Conservation (phyloP, 2,329 filamentous ascomycete genomes). For the Rutstroemia sp. region DNA sequence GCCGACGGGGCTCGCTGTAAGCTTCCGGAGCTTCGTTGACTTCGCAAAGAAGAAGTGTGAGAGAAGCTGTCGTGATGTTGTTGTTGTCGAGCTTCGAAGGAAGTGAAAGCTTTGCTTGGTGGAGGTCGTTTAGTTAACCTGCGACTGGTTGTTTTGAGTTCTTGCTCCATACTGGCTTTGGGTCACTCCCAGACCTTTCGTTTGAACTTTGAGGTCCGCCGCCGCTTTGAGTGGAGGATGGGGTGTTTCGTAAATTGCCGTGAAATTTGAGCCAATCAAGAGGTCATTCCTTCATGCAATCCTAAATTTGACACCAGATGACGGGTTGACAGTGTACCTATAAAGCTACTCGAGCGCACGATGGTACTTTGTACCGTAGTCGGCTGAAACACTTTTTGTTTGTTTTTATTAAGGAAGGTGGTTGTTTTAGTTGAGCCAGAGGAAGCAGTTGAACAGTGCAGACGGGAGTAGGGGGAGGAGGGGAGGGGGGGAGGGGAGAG, state of each 20-base stretch:
- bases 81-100: conserved; percentile 40
- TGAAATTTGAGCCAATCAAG: conserved; percentile 7
- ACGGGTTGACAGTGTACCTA: neutral
- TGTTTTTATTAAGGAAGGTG: neutral
- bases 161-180: conserved; percentile 22
- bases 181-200: conserved; percentile 10
- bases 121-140: conserved; percentile 52
- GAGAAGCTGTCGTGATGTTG: conserved; percentile 39
- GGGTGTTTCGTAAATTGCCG: conserved; percentile 11
- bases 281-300: conserved; percentile 5
- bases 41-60: conserved; percentile 40
- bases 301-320: conserved; percentile 4
- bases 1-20: conserved; percentile 54
- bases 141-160: conserved; percentile 35
- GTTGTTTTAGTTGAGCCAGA: neutral
- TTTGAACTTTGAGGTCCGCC: conserved; percentile 9
- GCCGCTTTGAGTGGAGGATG: conserved; percentile 9
- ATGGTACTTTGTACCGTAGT: no score
- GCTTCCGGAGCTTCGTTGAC: conserved; percentile 57
- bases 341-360: neutral
- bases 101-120: conserved; percentile 28
- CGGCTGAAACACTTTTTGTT: neutral
- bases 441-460: neutral
- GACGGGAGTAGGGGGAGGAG: neutral
- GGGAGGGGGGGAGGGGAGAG: no score